Base-by-base conservation (phyloP, 106 monocot genomes). In the Apostasia ramifera region DNA sequence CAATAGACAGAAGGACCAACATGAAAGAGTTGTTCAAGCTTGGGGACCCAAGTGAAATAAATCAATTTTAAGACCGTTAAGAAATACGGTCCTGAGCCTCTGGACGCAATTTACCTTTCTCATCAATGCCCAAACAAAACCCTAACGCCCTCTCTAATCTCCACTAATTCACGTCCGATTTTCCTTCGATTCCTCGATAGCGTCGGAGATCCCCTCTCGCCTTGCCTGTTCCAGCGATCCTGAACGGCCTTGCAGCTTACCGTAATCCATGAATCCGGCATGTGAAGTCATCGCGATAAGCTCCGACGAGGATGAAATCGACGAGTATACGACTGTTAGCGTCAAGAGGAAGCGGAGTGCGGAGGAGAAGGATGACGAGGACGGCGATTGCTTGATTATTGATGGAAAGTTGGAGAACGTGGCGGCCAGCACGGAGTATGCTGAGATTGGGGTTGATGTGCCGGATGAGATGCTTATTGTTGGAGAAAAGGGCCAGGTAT, bases 381-480 rank as follows among this genome's bases (percentile, higher is more conserved):
- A 65, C 7, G 65, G 48, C 8, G 47, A 65, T 43, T 48, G 65
- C 65, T 47, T 65, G 48, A 65, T 65, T 48, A 46, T 65, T 0
- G 65, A 65, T 47, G 8, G 48, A 48, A 26, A 7, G 40, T 15
- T 46, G 7, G 26, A 65, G 46, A 49, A 43, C 8, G 65, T 26
- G 15, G 48, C 65, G 6, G 7, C 14, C 47, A 1, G 48, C 48
- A 6, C 37, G 37, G 65, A 48, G 48, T 65, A 37, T 65, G 48
- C 46, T 7, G 65, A 65, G 48, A 6, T 65, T 6, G 65, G 65
- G 37, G 48, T 46, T 65, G 65, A 65, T 46, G 13, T 48, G 6
- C 8, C 48, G 65, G 65, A 65, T 65, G 65, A 65, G 65, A 65
- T 65, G 65, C 65, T 65, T 8, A 65, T 65, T 49, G 48, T 65